phyloP scores from a whole-genome alignment of 495 filamentous ascomycete species.

The Hypoxylon subgilvum region DNA sequence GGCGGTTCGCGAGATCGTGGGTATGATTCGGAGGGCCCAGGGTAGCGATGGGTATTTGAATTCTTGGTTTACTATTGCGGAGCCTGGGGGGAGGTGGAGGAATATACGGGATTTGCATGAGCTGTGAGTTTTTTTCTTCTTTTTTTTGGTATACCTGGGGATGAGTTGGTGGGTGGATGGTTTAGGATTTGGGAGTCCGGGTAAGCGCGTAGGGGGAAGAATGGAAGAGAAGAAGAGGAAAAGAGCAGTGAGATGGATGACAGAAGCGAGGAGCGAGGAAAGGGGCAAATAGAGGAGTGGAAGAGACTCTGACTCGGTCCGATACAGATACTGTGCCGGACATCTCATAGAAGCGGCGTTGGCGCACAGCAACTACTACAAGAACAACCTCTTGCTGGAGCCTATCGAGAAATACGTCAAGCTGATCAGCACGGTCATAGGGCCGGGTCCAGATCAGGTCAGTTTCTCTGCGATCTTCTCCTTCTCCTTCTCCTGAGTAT shows the following conservation, averaged over 20 bases:
- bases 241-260: not conserved
- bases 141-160: not conserved
- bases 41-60: slow-evolving; percentile 65
- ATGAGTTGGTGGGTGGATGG: not conserved
- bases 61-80: slow-evolving; percentile 63
- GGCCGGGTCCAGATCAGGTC: slow-evolving; percentile 51
- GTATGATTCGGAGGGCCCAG: slow-evolving; percentile 62
- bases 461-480: slow-evolving; percentile 1
- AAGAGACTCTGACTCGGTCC: slow-evolving; percentile 1
- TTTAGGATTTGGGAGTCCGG: not conserved
- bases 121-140: slow-evolving; percentile 50
- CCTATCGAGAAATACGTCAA: slow-evolving; percentile 62
- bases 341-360: slow-evolving; percentile 67
- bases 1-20: slow-evolving; percentile 60
- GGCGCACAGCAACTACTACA: slow-evolving; percentile 57
- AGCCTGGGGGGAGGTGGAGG: slow-evolving; percentile 58
- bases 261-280: no score
- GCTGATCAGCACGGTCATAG: slow-evolving; percentile 58
- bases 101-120: slow-evolving; percentile 68
- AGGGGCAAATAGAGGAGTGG: not conserved
- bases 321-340: slow-evolving; percentile 60
- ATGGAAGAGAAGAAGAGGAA: not conserved
- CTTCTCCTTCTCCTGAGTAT: not conserved
- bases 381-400: slow-evolving; percentile 56
- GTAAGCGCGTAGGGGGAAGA: not conserved